Evolutionary conservation across 768 basidiomycete genomes (phyloP).

Genomic region (Suillus occidentalis): DNA sequence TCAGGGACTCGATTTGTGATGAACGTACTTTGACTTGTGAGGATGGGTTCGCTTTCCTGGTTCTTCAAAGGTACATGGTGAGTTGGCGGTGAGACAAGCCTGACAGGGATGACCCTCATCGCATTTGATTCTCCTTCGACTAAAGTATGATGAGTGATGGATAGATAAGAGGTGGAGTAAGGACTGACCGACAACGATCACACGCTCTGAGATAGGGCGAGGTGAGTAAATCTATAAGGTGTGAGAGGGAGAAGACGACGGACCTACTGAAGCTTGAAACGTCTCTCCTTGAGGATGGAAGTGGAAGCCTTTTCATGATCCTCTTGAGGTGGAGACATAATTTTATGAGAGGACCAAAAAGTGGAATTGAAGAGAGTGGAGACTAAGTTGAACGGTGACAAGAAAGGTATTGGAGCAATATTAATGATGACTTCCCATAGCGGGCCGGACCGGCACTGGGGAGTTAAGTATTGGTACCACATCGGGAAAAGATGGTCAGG

Average conservation of each 20-base stretch:
- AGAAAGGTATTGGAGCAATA: constrained; percentile 6
- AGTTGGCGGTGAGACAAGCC: constrained; percentile 80
- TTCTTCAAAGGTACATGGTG: constrained; percentile 84
- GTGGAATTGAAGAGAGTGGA: not conserved
- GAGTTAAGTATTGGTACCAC: constrained; percentile 10
- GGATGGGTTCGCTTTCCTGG: constrained; percentile 83
- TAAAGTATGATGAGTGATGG: constrained; percentile 25
- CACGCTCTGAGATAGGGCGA: constrained; percentile 58
- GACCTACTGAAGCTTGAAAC: constrained; percentile 90
- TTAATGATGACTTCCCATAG: not conserved
- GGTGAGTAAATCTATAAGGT: constrained; percentile 3
- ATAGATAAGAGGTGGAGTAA: constrained; percentile 3
- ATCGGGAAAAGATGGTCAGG: constrained; percentile 25
- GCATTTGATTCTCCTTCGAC: constrained; percentile 82
- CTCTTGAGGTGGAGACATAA: constrained; percentile 34
- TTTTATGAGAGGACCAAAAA: constrained; percentile 15
- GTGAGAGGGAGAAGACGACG: constrained; percentile 17
- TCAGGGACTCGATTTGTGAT: constrained; percentile 15
- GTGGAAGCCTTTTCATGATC: constrained; percentile 46
- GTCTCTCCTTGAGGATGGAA: constrained; percentile 69
- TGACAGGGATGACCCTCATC: constrained; percentile 90
- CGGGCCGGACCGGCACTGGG: constrained; percentile 28
- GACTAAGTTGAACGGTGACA: constrained; percentile 14
- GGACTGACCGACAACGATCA: constrained; percentile 83
- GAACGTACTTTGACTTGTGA: constrained; percentile 91